Conservation (phyloP, 805 yeast genomes). For the Candida sphagnicola region DNA sequence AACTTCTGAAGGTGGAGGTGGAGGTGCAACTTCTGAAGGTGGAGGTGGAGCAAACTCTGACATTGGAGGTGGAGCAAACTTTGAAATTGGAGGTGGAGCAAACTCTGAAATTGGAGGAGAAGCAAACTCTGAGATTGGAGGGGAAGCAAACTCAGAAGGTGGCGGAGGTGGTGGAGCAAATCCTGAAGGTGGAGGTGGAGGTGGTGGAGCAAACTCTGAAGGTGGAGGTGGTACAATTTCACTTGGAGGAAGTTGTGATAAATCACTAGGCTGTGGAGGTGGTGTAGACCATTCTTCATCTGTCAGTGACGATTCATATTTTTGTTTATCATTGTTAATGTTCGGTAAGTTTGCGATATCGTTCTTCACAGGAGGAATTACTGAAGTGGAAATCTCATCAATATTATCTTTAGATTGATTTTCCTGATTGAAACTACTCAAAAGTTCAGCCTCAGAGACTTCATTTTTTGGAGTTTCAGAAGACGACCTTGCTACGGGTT, state of each 20-base stretch:
- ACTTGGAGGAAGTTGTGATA: slow-evolving; percentile 9
- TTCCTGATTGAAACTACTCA: background rate
- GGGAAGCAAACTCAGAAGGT: slow-evolving; percentile 6
- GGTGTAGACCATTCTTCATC: slow-evolving; percentile 8
- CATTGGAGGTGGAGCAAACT: slow-evolving; percentile 11
- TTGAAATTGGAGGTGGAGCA: slow-evolving; percentile 11
- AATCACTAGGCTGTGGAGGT: slow-evolving; percentile 11
- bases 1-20: slow-evolving; percentile 20
- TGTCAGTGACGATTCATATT: slow-evolving; percentile 6
- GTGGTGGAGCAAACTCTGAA: slow-evolving; percentile 18
- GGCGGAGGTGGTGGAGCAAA: slow-evolving; percentile 15
- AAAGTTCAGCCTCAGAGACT: slow-evolving; percentile 2
- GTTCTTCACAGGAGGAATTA: background rate
- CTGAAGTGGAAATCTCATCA: background rate
- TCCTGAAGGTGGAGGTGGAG: slow-evolving; percentile 16
- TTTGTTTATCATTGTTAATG: background rate
- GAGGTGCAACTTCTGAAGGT: slow-evolving; percentile 11
- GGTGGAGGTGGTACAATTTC: slow-evolving; percentile 18
- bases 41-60: slow-evolving; percentile 12
- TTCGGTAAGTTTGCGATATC: background rate
- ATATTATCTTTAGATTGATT: background rate
- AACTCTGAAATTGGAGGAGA: slow-evolving; percentile 11
- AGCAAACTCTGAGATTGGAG: too few species aligned
- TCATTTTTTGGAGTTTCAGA: slow-evolving; percentile 10
- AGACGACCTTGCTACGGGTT: slow-evolving; percentile 24